Evolutionary conservation across 495 filamentous ascomycete genomes (phyloP).

Genomic region (Tuber brumale): DNA sequence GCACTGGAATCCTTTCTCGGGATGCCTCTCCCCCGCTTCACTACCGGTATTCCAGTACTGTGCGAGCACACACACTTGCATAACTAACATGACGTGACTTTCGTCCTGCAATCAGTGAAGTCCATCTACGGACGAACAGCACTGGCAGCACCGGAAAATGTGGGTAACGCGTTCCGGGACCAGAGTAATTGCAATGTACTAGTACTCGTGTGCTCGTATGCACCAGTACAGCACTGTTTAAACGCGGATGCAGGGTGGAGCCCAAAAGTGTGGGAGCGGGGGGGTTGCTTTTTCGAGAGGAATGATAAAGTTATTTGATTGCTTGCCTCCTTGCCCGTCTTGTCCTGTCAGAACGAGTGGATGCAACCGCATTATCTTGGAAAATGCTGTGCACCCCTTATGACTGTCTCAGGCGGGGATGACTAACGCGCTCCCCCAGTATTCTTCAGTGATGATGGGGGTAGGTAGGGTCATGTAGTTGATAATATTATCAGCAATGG

Average conservation of each 20-base stretch:
- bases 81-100: not conserved
- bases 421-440: too few species aligned
- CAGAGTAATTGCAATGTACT: not conserved
- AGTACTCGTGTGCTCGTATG: too few species aligned
- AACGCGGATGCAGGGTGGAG: conserved; percentile 2
- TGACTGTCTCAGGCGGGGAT: too few species aligned
- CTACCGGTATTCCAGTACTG: not conserved
- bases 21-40: not conserved
- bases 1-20: not conserved
- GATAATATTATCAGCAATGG: too few species aligned
- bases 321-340: not conserved
- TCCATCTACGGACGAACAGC: not conserved
- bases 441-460: too few species aligned
- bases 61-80: not conserved
- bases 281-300: not conserved
- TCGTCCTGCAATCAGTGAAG: not conserved
- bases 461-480: too few species aligned
- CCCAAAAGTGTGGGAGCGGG: not conserved
- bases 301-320: not conserved
- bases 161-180: not conserved
- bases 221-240: not conserved
- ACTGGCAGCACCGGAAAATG: not conserved
- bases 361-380: not conserved
- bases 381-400: too few species aligned
- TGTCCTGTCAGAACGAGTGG: not conserved